Conservation (phyloP, 805 yeast genomes). For the Komagataella pseudopastoris region DNA sequence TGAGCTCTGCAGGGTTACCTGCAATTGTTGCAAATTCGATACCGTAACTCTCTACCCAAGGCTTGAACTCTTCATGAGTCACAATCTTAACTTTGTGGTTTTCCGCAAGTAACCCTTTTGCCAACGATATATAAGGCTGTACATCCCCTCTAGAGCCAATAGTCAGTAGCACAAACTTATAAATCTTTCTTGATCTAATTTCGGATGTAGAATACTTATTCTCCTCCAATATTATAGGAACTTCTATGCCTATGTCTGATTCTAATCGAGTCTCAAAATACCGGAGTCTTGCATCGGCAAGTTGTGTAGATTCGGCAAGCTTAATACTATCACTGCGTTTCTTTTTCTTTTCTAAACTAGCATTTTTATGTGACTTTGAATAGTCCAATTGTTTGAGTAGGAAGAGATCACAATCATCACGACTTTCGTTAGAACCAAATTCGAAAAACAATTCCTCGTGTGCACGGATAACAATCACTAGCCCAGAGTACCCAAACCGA, state of each 20-base stretch:
- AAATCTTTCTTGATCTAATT: conserved; percentile 38
- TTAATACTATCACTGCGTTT: conserved; percentile 16
- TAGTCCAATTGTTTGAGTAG: conserved; percentile 36
- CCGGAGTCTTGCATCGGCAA: conserved; percentile 46
- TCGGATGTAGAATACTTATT: conserved; percentile 39
- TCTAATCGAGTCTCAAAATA: conserved; percentile 56
- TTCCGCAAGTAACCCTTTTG: conserved; percentile 60
- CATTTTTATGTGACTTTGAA: conserved; percentile 13
- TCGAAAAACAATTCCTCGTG: conserved; percentile 70
- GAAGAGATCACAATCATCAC: conserved; percentile 62
- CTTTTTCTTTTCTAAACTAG: conserved; percentile 4
- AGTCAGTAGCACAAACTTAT: conserved; percentile 58
- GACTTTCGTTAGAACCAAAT: conserved; percentile 44
- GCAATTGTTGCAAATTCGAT: conserved; percentile 66
- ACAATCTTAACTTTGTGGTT: conserved; percentile 82
- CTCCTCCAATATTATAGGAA: conserved; percentile 59
- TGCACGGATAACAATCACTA: conserved; percentile 57
- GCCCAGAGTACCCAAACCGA: conserved; percentile 55
- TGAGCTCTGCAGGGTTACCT: conserved; percentile 85
- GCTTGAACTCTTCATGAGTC: conserved; percentile 70
- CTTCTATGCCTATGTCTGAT: conserved; percentile 44
- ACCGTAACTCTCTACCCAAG: conserved; percentile 58
- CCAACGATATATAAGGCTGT: conserved; percentile 90
- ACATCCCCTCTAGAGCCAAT: conserved; percentile 97
- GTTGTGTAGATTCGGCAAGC: conserved; percentile 15